Evolutionary conservation across 495 filamentous ascomycete genomes (phyloP), one percentile per base, ranked within the genome.

Genomic region (Aspergillus kassunensis): DNA sequence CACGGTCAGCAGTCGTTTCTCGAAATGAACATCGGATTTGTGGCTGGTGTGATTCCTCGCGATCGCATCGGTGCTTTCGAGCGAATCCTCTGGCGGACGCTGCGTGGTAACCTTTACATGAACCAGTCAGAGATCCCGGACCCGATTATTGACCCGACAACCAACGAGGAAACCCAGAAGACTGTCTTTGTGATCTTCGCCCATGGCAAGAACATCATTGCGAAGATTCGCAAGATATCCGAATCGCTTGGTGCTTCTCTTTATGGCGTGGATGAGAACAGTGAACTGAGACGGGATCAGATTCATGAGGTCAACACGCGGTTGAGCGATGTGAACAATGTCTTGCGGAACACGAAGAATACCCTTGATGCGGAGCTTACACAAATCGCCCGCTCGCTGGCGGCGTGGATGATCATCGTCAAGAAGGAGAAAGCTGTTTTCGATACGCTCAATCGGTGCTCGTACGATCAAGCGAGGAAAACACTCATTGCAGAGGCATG

Each of bases 131-230:
- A 97, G 74, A 97, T 99, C 47, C 85, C 89, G 24, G 90, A 97
- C 59, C 83, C 90, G n/a, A 88, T 99, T 50, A 78, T 95, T 66
- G 90, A 99, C 68, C 93, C 93, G 19, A 74, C 81, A 57, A 95
- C 82, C 72, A 95, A 96, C 69, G 93, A 97, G 69, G 77, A 86
- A 40, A 78, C 95, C 54, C 83, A 84, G 70, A 99, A 99, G 84
- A 99, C 96, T 61, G 93, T 97, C 50, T 99, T 97, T 60, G 91
- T 99, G 53, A 97, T 99, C 64, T 99, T 99, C 63, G 92, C 95
- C 21, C 95, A 99, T 58, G 93, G 93, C 59, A 96, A 95, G 68
- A 92, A 95, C 69, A 93, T 99, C 61, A 83, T 99, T 57, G 87
- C 91, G 54, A 97, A 97, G 80, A 99, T 99, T 64, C 83, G 93